These are phyloP conservation scores for Cadophora sp. DNA, from an alignment of 2,329 filamentous ascomycete genomes.

Conservation along the genomic window DNA sequence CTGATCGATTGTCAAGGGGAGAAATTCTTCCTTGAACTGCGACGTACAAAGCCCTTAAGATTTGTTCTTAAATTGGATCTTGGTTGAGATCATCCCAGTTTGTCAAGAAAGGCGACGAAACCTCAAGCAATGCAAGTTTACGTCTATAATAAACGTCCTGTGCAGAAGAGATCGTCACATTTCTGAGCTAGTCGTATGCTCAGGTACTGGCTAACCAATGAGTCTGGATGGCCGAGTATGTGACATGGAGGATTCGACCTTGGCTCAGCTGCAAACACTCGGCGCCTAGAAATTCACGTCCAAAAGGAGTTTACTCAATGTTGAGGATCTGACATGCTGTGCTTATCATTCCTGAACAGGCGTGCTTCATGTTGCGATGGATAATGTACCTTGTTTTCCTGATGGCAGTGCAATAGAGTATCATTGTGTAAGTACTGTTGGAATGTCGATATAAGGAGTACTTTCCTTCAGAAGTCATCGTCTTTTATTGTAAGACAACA, in stretches of 20 bases:
- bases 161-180: background rate
- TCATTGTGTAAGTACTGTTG: background rate
- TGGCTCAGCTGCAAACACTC: constrained; percentile 3
- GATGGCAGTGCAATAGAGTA: background rate
- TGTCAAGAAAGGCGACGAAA: too few species aligned
- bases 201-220: background rate
- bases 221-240: background rate
- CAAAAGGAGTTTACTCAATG: background rate
- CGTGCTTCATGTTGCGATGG: too few species aligned
- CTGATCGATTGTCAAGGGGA: too few species aligned
- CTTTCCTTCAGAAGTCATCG: too few species aligned
- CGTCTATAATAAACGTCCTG: background rate
- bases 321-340: background rate
- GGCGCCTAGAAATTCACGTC: background rate
- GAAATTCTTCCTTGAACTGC: too few species aligned
- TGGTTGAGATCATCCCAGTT: too few species aligned
- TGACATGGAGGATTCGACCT: background rate
- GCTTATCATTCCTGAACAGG: too few species aligned
- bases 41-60: too few species aligned
- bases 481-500: too few species aligned
- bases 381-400: background rate
- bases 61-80: too few species aligned
- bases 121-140: background rate
- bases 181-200: background rate
- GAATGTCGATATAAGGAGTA: background rate